phyloP scores from a whole-genome alignment of 2,329 filamentous ascomycete genomes.

The Fusarium sp. region DNA sequence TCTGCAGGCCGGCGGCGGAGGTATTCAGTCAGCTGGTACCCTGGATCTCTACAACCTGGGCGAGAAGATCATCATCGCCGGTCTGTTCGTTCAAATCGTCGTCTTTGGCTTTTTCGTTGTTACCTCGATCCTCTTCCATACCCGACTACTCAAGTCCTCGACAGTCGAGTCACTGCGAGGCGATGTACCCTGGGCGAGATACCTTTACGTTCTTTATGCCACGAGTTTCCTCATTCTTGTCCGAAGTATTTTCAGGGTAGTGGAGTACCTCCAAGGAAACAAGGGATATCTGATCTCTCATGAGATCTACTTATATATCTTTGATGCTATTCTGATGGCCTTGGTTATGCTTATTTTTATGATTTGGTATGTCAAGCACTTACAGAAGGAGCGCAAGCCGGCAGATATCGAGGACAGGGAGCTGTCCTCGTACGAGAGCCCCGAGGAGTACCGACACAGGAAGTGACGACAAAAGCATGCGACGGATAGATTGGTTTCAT shows the following conservation, averaged over 20 bases:
- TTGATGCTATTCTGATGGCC: constrained; percentile 7
- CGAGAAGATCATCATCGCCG: constrained; percentile 7
- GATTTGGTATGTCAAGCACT: constrained; percentile 2
- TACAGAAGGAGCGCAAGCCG: neutral
- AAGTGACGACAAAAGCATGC: neutral
- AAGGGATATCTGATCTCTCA: constrained; percentile 2
- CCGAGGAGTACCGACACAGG: neutral
- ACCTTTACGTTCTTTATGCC: constrained; percentile 4
- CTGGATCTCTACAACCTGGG: neutral
- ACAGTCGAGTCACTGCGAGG: neutral
- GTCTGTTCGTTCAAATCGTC: neutral
- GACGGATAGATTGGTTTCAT: neutral
- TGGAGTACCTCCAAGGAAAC: constrained; percentile 4
- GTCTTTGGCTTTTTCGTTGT: constrained; percentile 11
- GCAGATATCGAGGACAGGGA: neutral
- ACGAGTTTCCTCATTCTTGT: constrained; percentile 11
- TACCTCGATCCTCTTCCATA: constrained; percentile 4
- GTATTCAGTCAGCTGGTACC: constrained; percentile 1
- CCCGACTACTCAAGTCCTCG: neutral
- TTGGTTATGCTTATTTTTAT: neutral
- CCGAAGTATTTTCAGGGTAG: constrained; percentile 3
- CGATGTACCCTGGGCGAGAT: neutral
- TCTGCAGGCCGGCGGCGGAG: neutral
- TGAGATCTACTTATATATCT: neutral
- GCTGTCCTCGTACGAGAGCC: neutral